Conservation (phyloP, 495 filamentous ascomycete species). For the Xylaria scruposa region DNA sequence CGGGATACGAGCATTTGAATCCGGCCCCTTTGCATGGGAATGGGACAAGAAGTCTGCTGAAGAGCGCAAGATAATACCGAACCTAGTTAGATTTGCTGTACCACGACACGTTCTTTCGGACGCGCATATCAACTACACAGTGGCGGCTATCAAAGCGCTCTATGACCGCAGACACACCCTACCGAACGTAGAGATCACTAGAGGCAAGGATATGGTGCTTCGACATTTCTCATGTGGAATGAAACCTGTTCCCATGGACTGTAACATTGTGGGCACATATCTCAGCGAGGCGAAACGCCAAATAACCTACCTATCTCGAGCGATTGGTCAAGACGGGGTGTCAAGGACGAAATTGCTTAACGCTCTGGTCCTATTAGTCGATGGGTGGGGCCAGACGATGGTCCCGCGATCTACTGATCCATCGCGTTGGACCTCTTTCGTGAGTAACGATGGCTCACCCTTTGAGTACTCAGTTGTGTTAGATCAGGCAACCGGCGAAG, state of each 20-base stretch:
- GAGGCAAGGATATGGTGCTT: conserved; percentile 24
- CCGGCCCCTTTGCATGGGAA: conserved; percentile 22
- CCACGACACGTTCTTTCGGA: conserved; percentile 22
- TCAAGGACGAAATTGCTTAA: conserved; percentile 2
- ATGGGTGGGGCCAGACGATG: not conserved
- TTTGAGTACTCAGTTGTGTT: conserved; percentile 15
- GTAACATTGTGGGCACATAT: not conserved
- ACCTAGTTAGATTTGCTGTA: conserved; percentile 25
- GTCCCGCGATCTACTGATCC: not conserved
- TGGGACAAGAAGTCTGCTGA: conserved; percentile 19
- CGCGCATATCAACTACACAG: conserved; percentile 22
- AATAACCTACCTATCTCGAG: conserved; percentile 4
- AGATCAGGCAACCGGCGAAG: conserved; percentile 14
- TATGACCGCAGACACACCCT: conserved; percentile 21
- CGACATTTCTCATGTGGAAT: conserved; percentile 23
- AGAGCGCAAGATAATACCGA: conserved; percentile 11
- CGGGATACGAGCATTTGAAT: conserved; percentile 15
- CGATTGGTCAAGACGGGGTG: conserved; percentile 14
- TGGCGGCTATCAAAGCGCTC: conserved; percentile 22
- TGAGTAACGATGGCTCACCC: conserved; percentile 7
- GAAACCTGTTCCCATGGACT: conserved; percentile 12
- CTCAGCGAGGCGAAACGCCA: conserved; percentile 7
- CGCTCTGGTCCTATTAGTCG: not conserved
- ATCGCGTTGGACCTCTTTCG: not conserved
- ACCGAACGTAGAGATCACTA: conserved; percentile 13